A percentile compares a stretch with the other conserved stretches of the same genome.
Conservation (phyloP, 495 filamentous ascomycete genomes). For the Xylaria sp. region DNA sequence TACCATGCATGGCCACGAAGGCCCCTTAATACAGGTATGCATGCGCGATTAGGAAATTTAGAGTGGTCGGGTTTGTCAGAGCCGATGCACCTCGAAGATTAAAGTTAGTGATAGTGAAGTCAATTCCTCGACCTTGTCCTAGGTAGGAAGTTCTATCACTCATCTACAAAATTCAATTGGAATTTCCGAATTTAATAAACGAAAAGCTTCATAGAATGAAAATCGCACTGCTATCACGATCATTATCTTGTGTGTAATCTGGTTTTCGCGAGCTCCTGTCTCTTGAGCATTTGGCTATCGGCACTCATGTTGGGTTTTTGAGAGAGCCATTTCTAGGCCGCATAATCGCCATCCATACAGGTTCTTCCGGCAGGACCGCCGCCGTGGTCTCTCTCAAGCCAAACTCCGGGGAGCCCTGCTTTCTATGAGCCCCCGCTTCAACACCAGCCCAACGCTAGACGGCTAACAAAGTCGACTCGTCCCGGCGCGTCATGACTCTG, state of each 20-base stretch:
- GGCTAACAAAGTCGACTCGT: background rate
- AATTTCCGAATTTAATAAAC: background rate
- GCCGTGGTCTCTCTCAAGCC: background rate
- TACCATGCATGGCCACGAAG: background rate
- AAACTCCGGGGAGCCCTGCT: background rate
- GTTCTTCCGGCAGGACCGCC: slow-evolving; percentile 1
- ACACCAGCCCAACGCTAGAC: slow-evolving; percentile 9
- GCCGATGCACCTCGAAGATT: background rate
- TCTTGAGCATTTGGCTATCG: background rate
- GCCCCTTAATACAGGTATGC: background rate
- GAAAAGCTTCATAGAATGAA: background rate
- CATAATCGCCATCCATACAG: background rate
- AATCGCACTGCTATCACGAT: background rate
- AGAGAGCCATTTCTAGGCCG: background rate
- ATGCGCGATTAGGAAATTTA: background rate
- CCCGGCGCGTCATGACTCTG: slow-evolving; percentile 20
- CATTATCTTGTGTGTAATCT: background rate
- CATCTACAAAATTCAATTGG: background rate
- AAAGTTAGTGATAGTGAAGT: background rate
- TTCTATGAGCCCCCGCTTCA: background rate
- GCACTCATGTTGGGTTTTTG: background rate
- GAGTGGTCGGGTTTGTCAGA: too few species aligned
- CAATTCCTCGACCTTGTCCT: background rate
- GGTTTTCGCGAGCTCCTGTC: background rate
- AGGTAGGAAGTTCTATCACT: background rate